Conservation (phyloP, 2,329 filamentous ascomycete species). For the Xylariales sp. region DNA sequence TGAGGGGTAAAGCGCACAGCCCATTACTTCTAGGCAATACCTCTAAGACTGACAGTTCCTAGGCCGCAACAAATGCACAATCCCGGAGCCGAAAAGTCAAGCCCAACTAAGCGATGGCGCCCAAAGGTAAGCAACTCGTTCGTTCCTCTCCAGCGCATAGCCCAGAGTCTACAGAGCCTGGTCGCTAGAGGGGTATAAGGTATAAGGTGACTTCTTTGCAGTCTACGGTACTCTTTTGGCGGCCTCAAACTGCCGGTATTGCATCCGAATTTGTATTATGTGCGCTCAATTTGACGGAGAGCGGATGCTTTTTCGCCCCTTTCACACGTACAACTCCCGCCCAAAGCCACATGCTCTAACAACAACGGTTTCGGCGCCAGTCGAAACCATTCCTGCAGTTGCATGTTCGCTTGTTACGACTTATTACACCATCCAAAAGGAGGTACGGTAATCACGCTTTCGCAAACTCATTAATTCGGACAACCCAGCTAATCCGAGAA, state of each 20-base stretch:
- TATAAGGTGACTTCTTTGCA: conserved; percentile 26
- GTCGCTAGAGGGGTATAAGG: conserved; percentile 10
- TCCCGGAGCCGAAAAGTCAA: background rate
- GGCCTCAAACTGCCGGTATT: background rate
- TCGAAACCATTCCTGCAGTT: conserved; percentile 41
- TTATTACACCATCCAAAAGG: conserved; percentile 38
- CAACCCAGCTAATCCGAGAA: conserved; percentile 7
- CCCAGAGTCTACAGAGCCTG: background rate
- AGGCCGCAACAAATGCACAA: background rate
- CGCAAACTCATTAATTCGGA: background rate
- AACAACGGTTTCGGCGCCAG: conserved; percentile 35
- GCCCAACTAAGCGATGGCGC: conserved; percentile 15
- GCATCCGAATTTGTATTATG: conserved; percentile 1
- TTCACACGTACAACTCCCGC: conserved; percentile 21
- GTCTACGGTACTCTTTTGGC: background rate
- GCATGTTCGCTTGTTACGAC: conserved; percentile 43
- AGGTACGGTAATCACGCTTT: conserved; percentile 27
- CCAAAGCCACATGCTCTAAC: background rate
- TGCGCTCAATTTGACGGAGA: conserved; percentile 3
- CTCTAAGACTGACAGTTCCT: conserved; percentile 3
- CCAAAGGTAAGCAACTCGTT: conserved; percentile 5
- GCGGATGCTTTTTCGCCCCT: conserved; percentile 38
- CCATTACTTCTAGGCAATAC: background rate
- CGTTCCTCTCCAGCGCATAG: background rate
- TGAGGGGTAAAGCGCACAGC: background rate